phyloP scores from a whole-genome alignment of 106 monocot species.

The Phalaenopsis aphrodite region DNA sequence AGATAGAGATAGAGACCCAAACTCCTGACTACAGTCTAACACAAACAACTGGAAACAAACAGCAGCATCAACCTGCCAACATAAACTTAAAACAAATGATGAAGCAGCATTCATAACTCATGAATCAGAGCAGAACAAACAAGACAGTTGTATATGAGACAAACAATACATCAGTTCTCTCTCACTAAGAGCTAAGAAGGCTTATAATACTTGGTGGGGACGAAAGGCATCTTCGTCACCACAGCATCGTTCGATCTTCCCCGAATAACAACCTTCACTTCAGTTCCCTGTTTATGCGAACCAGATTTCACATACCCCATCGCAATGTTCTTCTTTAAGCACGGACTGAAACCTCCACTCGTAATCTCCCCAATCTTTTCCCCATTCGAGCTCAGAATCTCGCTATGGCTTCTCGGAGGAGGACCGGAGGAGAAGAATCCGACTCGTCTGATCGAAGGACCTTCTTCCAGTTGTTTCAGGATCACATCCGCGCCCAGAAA shows the following conservation, averaged over 20 bases:
- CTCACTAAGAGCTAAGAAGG: constrained; percentile 39
- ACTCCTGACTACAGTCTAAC: too few relatives aligned
- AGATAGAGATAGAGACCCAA: too few relatives aligned
- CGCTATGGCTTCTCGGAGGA: constrained; percentile 83
- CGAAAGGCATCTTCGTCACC: constrained; percentile 95
- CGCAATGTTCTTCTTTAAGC: constrained; percentile 93
- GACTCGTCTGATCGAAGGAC: constrained; percentile 69
- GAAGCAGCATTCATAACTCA: background rate
- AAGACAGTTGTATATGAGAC: background rate
- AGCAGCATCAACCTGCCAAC: too few relatives aligned
- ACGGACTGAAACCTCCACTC: constrained; percentile 97
- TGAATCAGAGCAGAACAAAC: background rate
- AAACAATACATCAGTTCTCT: background rate
- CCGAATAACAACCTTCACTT: constrained; percentile 66
- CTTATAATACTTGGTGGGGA: constrained; percentile 90
- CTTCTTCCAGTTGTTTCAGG: constrained; percentile 75
- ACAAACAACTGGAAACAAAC: too few relatives aligned
- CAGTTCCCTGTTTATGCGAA: constrained; percentile 74
- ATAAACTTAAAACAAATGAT: too few relatives aligned
- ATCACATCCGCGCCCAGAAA: constrained; percentile 86
- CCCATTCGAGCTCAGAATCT: constrained; percentile 34
- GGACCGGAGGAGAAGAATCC: constrained; percentile 86
- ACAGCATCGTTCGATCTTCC: constrained; percentile 68
- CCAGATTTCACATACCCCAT: constrained; percentile 96
- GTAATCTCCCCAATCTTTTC: constrained; percentile 91